A percentile compares a stretch with the other conserved stretches of the same genome.
Conservation (phyloP, 106 monocot species). For the Dendrobium huoshanense region DNA sequence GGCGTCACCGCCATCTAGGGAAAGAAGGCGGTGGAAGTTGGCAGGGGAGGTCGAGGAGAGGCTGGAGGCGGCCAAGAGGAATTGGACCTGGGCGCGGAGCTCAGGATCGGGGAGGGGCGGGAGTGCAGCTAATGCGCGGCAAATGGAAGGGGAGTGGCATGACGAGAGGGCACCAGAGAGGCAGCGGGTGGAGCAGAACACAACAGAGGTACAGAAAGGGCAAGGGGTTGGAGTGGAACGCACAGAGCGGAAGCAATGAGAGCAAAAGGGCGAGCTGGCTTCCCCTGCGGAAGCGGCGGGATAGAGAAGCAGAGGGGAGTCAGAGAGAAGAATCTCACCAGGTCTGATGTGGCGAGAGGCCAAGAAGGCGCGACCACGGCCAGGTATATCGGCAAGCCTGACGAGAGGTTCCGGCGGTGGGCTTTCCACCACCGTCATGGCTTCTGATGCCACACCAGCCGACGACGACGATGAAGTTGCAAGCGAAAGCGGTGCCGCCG, state of each 20-base stretch:
- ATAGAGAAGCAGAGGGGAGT: slow-evolving; percentile 77
- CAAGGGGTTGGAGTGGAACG: slow-evolving; percentile 19
- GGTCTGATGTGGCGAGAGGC: slow-evolving; percentile 41
- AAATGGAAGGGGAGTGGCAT: slow-evolving; percentile 25
- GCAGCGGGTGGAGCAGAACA: slow-evolving; percentile 11
- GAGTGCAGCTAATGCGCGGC: slow-evolving; percentile 17
- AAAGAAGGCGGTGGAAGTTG: slow-evolving; percentile 39
- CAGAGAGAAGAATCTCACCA: slow-evolving; percentile 67
- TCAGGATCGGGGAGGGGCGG: slow-evolving; percentile 9
- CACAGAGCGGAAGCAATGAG: slow-evolving; percentile 14
- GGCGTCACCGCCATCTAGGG: slow-evolving; percentile 34
- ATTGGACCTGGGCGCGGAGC: slow-evolving; percentile 12
- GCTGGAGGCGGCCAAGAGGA: slow-evolving; percentile 52
- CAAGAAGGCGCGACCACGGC: slow-evolving; percentile 52
- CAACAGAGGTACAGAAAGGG: slow-evolving; percentile 18
- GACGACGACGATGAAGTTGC: background rate
- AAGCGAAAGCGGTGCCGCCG: background rate
- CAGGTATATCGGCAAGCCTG: slow-evolving; percentile 22
- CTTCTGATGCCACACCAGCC: background rate
- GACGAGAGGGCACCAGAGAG: slow-evolving; percentile 5
- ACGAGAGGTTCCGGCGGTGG: slow-evolving; percentile 19
- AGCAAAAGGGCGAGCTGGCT: background rate
- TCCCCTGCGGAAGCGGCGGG: slow-evolving; percentile 25
- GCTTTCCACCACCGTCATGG: background rate
- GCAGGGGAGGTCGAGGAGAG: slow-evolving; percentile 29